A percentile compares a stretch with the other conserved stretches of the same genome.
Evolutionary conservation across 2,329 filamentous ascomycete genomes (phyloP).

Genomic region (Fusarium siculi): DNA sequence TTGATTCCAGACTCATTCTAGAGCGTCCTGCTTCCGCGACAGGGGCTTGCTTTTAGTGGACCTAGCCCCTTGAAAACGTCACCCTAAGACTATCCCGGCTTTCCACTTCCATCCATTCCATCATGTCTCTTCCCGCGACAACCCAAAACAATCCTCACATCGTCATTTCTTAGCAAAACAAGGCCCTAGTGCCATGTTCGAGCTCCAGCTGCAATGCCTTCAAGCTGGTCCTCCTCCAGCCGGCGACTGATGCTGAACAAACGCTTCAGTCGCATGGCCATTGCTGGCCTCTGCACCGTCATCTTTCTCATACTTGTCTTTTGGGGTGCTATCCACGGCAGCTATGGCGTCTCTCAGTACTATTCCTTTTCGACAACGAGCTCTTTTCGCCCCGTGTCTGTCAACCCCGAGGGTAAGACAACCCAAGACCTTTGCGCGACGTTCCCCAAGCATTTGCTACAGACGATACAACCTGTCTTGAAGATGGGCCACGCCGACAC

Average conservation of each 20-base stretch:
- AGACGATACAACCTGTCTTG: conserved; percentile 48
- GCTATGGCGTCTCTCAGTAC: conserved; percentile 40
- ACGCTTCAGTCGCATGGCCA: conserved; percentile 46
- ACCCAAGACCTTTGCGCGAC: conserved; percentile 46
- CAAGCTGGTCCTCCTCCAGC: conserved; percentile 42
- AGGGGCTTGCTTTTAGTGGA: conserved; percentile 29
- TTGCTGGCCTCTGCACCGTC: conserved; percentile 38
- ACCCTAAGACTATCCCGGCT: conserved; percentile 3
- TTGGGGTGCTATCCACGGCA: conserved; percentile 39
- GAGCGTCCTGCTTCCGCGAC: not conserved
- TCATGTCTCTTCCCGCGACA: conserved; percentile 17
- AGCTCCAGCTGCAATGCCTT: conserved; percentile 38
- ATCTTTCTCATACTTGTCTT: conserved; percentile 41
- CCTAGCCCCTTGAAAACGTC: conserved; percentile 24
- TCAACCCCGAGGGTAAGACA: conserved; percentile 42
- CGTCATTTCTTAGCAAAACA: not conserved
- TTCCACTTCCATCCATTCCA: conserved; percentile 1
- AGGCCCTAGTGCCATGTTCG: conserved; percentile 41
- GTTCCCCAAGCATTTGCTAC: conserved; percentile 48
- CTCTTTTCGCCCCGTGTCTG: conserved; percentile 45
- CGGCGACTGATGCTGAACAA: conserved; percentile 47
- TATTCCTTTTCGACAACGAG: conserved; percentile 47
- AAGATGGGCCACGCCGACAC: conserved; percentile 49
- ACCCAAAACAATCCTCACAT: not conserved
- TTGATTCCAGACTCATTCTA: not conserved